These are phyloP conservation scores for Rosa hybrid DNA, from an alignment of 331 rosid species.

Conservation along the genomic window DNA sequence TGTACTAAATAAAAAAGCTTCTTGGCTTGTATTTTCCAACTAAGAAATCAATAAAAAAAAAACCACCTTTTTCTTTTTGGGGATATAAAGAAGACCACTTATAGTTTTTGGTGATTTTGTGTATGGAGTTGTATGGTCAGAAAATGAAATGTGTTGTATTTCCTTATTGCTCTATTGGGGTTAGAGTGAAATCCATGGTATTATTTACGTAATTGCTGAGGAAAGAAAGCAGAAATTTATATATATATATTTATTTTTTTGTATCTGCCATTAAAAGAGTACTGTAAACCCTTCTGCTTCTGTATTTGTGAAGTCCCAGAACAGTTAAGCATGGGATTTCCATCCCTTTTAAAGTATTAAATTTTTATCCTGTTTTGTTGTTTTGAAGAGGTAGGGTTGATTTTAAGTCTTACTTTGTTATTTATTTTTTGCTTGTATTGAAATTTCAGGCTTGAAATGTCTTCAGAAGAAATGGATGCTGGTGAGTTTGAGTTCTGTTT, in stretches of 20 bases:
- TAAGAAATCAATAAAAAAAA: no score
- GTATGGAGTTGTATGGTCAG: background rate
- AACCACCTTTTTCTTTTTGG: no score
- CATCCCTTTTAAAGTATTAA: background rate
- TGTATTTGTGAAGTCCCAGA: background rate
- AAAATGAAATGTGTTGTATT: background rate
- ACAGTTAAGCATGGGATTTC: background rate
- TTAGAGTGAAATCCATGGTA: background rate
- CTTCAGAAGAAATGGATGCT: background rate
- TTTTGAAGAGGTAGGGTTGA: background rate
- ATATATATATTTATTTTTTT: no score
- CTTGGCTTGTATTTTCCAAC: background rate
- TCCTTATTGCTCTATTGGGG: background rate
- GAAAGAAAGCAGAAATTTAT: background rate
- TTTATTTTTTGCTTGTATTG: background rate
- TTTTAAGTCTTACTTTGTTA: background rate
- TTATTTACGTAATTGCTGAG: background rate
- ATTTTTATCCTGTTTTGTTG: background rate
- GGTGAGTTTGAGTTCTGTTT: background rate
- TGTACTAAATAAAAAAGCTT: background rate
- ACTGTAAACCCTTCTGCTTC: no score
- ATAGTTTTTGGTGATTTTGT: background rate
- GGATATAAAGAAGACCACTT: no score
- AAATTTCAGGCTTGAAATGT: background rate
- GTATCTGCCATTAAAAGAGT: background rate